Percentiles rank a stretch among this genome's conserved stretches.
Conservation (phyloP, 2,329 filamentous ascomycete genomes). For the Akanthomyces uredinophilus region DNA sequence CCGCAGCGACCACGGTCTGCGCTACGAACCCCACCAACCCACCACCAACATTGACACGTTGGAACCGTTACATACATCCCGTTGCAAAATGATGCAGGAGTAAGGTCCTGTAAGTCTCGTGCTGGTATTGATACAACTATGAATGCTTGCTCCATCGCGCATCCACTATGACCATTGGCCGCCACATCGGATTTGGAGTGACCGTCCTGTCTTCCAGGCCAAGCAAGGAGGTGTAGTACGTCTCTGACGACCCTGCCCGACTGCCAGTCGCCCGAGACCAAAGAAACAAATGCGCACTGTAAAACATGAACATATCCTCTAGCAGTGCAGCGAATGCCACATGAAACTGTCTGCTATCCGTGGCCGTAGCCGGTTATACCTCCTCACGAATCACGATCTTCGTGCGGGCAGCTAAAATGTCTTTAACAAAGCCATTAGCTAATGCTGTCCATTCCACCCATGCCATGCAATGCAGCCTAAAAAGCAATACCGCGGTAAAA, state of each 20-base stretch:
- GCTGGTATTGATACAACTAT: neutral
- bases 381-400: neutral
- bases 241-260: neutral
- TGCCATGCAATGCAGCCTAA: constrained; percentile 17
- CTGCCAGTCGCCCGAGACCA: neutral
- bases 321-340: neutral
- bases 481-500: constrained; percentile 1
- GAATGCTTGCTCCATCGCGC: neutral
- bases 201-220: neutral
- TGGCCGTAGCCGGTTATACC: neutral
- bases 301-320: constrained; percentile 5
- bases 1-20: neutral
- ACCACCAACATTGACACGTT: neutral
- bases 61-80: neutral
- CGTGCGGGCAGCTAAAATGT: neutral
- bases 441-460: constrained; percentile 17
- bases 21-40: neutral
- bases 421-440: constrained; percentile 14
- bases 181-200: no score
- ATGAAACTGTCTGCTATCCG: neutral
- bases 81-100: neutral
- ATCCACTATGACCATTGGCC: no score
- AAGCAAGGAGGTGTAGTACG: neutral
- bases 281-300: neutral
- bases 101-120: neutral